Base-by-base conservation (phyloP, 495 filamentous ascomycete genomes). In the Pseudomonodictys pantanalensis region DNA sequence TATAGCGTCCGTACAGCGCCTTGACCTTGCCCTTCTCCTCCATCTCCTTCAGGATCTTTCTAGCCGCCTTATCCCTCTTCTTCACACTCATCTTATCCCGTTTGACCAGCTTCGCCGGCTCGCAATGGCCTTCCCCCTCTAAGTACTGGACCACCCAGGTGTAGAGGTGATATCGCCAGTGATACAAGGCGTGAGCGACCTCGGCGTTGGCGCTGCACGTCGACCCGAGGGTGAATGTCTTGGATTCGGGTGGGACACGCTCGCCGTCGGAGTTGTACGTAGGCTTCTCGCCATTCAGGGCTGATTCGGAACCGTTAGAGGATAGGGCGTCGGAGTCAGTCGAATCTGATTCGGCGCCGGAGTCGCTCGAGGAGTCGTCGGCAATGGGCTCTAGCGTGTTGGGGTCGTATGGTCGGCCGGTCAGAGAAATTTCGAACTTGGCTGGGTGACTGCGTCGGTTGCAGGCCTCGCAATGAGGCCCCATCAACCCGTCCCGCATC, bases 161-260 rank as follows among this genome's bases (percentile, higher is more conserved):
- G 58, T 88, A 86, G 39, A 92, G 82, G 28, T 83, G 81, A 64
- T 80, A 81, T 39, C 86, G 85, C 89, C 89, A 93, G 71, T 93
- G 89, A 0, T 79, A 77, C 1, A 92, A 76, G 0, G 76, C 78
- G 64, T 92, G 89, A 0, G 86, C 86, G 15, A 83, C 83, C 52
- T 79, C 73, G 6, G 89, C 86, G 67, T 89, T 91, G 44, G 66
- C 71, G 58, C 78, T 82, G 77, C 89, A 93, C 58, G 79, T 78
- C 59, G 64, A 68, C 39, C 74, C 74, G n/a, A 77, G 53, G 33
- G 60, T 52, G 66, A 67, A 77, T 38, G 62, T 62, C 10, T 15
- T 67, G 35, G 53, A 53, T 22, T 52, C 61, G 6, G 66, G 65
- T 8, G 71, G 65, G 17, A 76, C 33, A 17, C 45, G 47, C 11